Base-by-base conservation (phyloP, 2,329 filamentous ascomycete species). In the Diaporthe capsici region DNA sequence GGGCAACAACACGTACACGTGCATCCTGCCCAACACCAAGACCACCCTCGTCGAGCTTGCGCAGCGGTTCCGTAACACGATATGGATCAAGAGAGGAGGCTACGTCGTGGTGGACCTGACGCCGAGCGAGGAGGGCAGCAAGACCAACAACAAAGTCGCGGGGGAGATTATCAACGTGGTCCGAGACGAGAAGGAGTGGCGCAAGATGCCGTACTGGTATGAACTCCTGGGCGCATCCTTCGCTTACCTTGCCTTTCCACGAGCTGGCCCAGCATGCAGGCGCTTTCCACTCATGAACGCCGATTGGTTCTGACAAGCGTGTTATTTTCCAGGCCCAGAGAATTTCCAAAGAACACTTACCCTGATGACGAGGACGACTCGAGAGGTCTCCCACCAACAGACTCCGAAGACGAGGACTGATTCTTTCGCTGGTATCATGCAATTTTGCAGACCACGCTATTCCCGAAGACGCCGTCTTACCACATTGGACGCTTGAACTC, bases 141-240 rank as follows among this genome's bases (percentile, higher is more conserved):
- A 92, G 71, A 92, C 93, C 60, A 77, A 74, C 39, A 95, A 95
- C 80, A 95, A 95, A 83, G 90, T 98, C 17, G 89, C 91, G 71
- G 97, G 96, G 20, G 95, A 98, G 84, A 98, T 99, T 80, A 89
- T 98, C 79, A 98, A 98, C 81, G 92, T 98, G 49, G 95, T 98
- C 51, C 89, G 95, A 51, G 95, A 98, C 81, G 96, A 98, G 86
- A 97, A 95, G 85, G 88, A 89, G 58, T 99, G 97, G 97, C 91
- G 95, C 81, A 98, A 98, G 85, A 92, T 94, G 86, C 81, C 88
- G 13, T 99, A 96, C 83, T 98, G 97, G 97, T 96, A 81, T 72
- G 87, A 83, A 51, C 20, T 15, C 1, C 13, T 9, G 2, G 12
- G 42, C 61, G 34, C 39, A 8, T 37, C n/a, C 17, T 15, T 2